Conservation (phyloP, 345 rosid genomes). For the Passiflora organensis region DNA sequence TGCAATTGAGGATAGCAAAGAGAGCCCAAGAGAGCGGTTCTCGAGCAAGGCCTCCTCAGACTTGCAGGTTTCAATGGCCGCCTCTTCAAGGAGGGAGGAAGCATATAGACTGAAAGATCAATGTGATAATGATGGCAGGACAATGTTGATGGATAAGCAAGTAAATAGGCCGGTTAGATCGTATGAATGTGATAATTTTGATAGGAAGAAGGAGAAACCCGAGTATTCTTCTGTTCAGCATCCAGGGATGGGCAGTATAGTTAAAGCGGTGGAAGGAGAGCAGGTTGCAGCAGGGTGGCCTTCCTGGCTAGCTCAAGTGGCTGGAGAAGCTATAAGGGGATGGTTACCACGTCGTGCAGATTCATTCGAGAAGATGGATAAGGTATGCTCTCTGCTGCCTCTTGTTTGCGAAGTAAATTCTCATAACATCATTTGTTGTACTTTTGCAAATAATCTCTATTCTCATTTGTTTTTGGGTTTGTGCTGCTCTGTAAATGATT, state of each 20-base stretch:
- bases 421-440: too few species aligned
- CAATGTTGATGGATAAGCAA: conserved; percentile 59
- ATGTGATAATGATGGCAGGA: conserved; percentile 49
- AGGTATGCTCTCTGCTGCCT: conserved; percentile 52
- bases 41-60: conserved; percentile 58
- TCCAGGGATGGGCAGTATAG: conserved; percentile 59
- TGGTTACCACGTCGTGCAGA: conserved; percentile 97
- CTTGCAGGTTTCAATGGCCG: conserved; percentile 48
- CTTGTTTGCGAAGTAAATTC: conserved; percentile 6
- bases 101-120: conserved; percentile 47
- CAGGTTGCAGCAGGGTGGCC: conserved; percentile 99
- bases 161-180: conserved; percentile 52
- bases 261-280: conserved; percentile 80
- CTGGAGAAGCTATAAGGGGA: conserved; percentile 95
- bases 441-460: too few species aligned
- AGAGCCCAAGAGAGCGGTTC: conserved; percentile 66
- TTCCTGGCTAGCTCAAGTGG: conserved; percentile 89
- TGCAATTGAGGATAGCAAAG: conserved; percentile 80
- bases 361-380: conserved; percentile 93
- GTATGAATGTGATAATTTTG: conserved; percentile 47
- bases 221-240: conserved; percentile 44
- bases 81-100: conserved; percentile 78
- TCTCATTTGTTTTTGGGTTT: too few species aligned
- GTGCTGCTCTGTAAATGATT: too few species aligned
- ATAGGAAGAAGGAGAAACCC: conserved; percentile 63